Conservation (phyloP, 1,284 basidiomycete genomes). For the Pseudozyma tsukubaensis region DNA sequence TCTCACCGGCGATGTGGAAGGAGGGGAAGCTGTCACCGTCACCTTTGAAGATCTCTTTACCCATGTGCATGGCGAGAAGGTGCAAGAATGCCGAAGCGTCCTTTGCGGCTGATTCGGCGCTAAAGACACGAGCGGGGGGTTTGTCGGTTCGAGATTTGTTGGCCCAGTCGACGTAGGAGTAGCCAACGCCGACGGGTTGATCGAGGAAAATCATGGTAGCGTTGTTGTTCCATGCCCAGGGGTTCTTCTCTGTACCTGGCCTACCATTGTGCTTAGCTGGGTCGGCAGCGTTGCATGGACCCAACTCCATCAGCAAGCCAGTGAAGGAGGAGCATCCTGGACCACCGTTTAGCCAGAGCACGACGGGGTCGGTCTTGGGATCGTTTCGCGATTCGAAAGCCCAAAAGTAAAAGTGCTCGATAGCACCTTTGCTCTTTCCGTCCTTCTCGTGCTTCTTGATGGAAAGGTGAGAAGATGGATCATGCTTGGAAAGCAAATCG, state of each 20-base stretch:
- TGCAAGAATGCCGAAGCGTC: constrained; percentile 67
- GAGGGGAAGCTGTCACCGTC: constrained; percentile 22
- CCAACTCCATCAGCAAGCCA: constrained; percentile 66
- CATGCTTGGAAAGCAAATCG: constrained; percentile 54
- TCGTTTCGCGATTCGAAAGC: constrained; percentile 65
- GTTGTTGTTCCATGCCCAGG: constrained; percentile 63
- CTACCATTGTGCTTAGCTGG: constrained; percentile 36
- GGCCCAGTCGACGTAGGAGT: constrained; percentile 66
- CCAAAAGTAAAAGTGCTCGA: constrained; percentile 69
- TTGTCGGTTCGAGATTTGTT: constrained; percentile 51
- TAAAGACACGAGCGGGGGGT: constrained; percentile 59
- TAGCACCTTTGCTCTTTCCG: constrained; percentile 47
- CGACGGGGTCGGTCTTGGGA: constrained; percentile 59
- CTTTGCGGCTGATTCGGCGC: constrained; percentile 54
- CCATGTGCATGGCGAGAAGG: constrained; percentile 59
- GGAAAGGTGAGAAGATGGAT: constrained; percentile 15
- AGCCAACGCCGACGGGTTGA: constrained; percentile 66
- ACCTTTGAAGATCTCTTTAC: constrained; percentile 42
- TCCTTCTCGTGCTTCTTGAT: constrained; percentile 30
- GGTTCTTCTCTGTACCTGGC: constrained; percentile 58
- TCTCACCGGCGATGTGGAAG: constrained; percentile 66
- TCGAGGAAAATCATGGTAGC: constrained; percentile 66
- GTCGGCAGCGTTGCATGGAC: constrained; percentile 63
- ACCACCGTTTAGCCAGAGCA: constrained; percentile 67
- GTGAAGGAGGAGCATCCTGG: constrained; percentile 65